Percentiles rank a stretch among this genome's conserved stretches.
Conservation (phyloP, 1,284 basidiomycete genomes). For the Malassezia slooffiae region DNA sequence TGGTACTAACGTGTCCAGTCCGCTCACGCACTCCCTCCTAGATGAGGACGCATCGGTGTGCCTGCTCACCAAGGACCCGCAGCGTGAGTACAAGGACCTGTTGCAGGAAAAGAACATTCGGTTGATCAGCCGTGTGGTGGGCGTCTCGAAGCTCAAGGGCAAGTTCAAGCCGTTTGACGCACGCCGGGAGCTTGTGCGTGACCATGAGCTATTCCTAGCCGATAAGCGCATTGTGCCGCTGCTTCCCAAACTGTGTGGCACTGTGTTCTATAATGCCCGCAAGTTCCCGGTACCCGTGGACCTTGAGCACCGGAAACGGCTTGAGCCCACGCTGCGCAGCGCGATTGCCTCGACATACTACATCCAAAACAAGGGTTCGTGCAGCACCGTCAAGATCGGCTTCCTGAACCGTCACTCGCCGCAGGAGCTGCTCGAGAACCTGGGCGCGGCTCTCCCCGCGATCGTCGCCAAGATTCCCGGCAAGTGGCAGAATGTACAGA, state of each 20-base stretch:
- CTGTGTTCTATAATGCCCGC: constrained; percentile 83
- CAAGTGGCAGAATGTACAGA: constrained; percentile 84
- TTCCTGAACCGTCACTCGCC: constrained; percentile 60
- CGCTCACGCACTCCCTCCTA: constrained; percentile 67
- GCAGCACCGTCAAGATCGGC: constrained; percentile 63
- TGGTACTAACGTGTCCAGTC: constrained; percentile 31
- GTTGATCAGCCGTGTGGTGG: constrained; percentile 85
- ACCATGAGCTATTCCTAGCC: constrained; percentile 82
- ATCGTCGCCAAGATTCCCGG: constrained; percentile 59
- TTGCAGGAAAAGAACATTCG: constrained; percentile 66
- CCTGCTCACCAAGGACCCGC: constrained; percentile 88
- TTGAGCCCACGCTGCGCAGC: constrained; percentile 77
- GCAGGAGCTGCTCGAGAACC: constrained; percentile 65
- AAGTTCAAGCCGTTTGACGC: constrained; percentile 63
- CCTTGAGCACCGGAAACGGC: constrained; percentile 63
- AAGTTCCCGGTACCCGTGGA: constrained; percentile 87
- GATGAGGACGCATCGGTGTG: constrained; percentile 72
- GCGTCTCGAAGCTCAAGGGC: constrained; percentile 52
- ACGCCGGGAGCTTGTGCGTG: constrained; percentile 67
- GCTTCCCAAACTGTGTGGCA: constrained; percentile 74
- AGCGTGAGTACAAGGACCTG: constrained; percentile 87
- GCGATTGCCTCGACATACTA: constrained; percentile 87
- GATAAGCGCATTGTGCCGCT: constrained; percentile 81
- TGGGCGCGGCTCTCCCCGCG: constrained; percentile 67
- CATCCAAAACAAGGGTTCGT: constrained; percentile 53